phyloP scores from a whole-genome alignment of 1,284 basidiomycete genomes.

The Exsudoporus floridanus region DNA sequence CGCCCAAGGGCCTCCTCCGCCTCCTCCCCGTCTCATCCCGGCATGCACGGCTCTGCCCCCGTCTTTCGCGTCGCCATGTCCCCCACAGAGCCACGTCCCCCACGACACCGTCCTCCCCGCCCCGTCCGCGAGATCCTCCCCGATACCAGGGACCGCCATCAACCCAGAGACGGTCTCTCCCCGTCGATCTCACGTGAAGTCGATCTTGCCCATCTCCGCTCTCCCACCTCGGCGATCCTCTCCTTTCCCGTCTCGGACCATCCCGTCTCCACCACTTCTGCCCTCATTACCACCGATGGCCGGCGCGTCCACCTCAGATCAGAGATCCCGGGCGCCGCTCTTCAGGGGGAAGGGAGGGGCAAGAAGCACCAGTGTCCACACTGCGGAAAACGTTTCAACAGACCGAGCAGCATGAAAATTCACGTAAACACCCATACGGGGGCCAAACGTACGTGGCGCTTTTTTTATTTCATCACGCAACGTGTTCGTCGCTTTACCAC shows the following conservation, averaged over 20 bases:
- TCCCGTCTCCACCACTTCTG: constrained; percentile 19
- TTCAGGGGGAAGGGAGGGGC: constrained; percentile 34
- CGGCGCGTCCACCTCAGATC: constrained; percentile 32
- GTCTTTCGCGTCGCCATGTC: constrained; percentile 38
- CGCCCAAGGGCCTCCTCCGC: constrained; percentile 29
- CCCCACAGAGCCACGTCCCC: constrained; percentile 14
- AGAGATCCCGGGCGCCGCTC: constrained; percentile 26
- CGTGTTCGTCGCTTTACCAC: constrained; percentile 24
- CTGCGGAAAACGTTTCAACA: constrained; percentile 71
- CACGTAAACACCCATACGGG: constrained; percentile 79
- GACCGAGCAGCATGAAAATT: constrained; percentile 72
- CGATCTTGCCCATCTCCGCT: constrained; percentile 32
- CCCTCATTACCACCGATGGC: constrained; percentile 30
- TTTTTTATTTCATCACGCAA: constrained; percentile 22
- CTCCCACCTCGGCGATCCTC: constrained; percentile 33
- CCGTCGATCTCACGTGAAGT: constrained; percentile 33
- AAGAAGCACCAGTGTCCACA: constrained; percentile 64
- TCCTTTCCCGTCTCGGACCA: constrained; percentile 36
- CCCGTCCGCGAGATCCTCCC: constrained; percentile 25
- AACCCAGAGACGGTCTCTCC: constrained; percentile 18
- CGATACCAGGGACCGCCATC: constrained; percentile 29
- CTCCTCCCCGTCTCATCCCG: constrained; percentile 14
- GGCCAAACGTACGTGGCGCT: constrained; percentile 59
- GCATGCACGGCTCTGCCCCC: constrained; percentile 36
- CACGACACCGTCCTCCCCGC: constrained; percentile 23